Percentiles rank a stretch among this genome's conserved stretches.
phyloP scores from a whole-genome alignment of 129 eudicot species.

The Flaveria robusta region DNA sequence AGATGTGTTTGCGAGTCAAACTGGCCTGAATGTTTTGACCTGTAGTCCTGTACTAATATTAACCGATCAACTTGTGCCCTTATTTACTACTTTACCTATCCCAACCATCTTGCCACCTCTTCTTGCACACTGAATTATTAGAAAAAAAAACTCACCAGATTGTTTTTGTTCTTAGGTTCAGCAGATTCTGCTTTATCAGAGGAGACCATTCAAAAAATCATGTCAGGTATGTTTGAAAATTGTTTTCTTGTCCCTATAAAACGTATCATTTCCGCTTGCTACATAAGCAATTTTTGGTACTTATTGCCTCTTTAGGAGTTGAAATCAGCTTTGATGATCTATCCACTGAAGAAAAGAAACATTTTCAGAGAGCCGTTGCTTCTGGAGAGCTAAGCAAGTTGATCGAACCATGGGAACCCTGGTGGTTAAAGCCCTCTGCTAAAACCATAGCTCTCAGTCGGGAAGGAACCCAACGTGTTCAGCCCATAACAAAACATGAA shows the following conservation, averaged over 20 bases:
- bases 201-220: slow-evolving; percentile 76
- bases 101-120: background rate
- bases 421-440: slow-evolving; percentile 94
- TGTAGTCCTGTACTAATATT: background rate
- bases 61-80: background rate
- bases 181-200: slow-evolving; percentile 65
- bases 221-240: slow-evolving; percentile 56
- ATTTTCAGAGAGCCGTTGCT: slow-evolving; percentile 74
- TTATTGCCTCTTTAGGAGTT: slow-evolving; percentile 43
- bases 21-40: background rate
- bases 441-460: slow-evolving; percentile 54
- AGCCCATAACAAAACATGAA: slow-evolving; percentile 51
- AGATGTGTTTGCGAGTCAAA: background rate
- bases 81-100: background rate
- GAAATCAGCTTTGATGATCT: slow-evolving; percentile 62
- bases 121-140: background rate
- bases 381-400: slow-evolving; percentile 93
- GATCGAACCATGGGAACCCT: slow-evolving; percentile 94
- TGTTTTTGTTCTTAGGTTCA: slow-evolving; percentile 29
- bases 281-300: background rate
- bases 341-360: slow-evolving; percentile 57
- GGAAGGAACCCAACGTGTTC: slow-evolving; percentile 71
- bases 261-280: background rate
- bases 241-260: background rate
- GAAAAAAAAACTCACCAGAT: background rate